Evolutionary conservation across 495 filamentous ascomycete genomes (phyloP), one percentile per base, ranked within the genome.

Genomic region (Bombardia bombarda): DNA sequence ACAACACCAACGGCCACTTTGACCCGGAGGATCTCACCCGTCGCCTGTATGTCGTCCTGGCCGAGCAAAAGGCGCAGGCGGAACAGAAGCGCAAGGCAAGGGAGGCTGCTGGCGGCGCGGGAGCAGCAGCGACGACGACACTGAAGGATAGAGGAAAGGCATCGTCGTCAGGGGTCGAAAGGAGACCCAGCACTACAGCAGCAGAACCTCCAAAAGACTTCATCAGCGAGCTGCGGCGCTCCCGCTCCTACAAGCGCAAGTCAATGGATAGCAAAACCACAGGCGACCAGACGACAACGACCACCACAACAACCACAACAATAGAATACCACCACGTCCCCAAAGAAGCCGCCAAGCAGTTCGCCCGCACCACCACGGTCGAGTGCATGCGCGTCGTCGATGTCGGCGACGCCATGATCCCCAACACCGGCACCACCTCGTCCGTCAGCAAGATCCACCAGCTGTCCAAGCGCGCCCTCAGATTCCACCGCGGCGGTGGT

Each of bases 21-120:
- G 72, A 78, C 37, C 57, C 73, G 0, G 67, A 71, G 25, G 74
- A 78, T 26, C 55, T 78, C 24, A 61, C 61, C 18, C 57, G 63
- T 9, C 65, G 72, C 1, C 58, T 78, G 12, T 55, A 70, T 40
- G 21, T 65, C 9, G 61, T 70, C 5, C 56, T 69, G 24, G 68
- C 64, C 18, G 66, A 74, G 34, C 64, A 65, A 33, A 63, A 63
- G 32, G 61, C 62, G 1, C 45, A 51, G 8, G 46, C 39, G 1
- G 45, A 49, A 16, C 45, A 50, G 40, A 49, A 38, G 26, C 46
- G 41, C 13, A 30, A 46, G 22, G 35, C 42, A 5, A 32, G 37
- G 10, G 40, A 43, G 23, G 18, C 44, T 6, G 20, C 16, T n/a
- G 36, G 24, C 9, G 22, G 30, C 17, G n/a, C 23, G 19, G 24